Conservation (phyloP, 495 filamentous ascomycete genomes). For the Talaromyces thailandensis region DNA sequence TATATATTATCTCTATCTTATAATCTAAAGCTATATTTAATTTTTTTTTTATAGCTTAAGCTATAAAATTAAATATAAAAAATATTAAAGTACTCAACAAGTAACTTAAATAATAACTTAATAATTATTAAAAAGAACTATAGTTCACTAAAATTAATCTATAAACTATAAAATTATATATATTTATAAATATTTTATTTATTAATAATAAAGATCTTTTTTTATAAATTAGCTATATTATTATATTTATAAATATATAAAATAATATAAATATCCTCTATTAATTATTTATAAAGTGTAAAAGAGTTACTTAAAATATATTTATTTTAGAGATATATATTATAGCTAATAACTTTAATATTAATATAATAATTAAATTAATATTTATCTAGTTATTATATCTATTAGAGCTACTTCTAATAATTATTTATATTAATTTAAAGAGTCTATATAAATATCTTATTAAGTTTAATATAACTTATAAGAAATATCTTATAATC, state of each 20-base stretch:
- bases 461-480: too few relatives aligned
- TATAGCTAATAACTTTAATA: slow-evolving; percentile 4
- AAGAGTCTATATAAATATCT: too few relatives aligned
- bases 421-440: too few relatives aligned
- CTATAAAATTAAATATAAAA: background rate
- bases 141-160: background rate
- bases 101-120: background rate
- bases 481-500: too few relatives aligned
- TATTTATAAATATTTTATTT: slow-evolving; percentile 11
- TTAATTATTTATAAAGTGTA: slow-evolving; percentile 11
- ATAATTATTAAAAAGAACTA: background rate
- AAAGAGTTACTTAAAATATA: slow-evolving; percentile 10
- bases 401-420: too few relatives aligned
- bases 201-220: slow-evolving; percentile 10
- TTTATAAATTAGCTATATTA: slow-evolving; percentile 11
- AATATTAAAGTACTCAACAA: slow-evolving; percentile 2
- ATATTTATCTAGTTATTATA: too few relatives aligned
- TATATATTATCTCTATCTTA: background rate
- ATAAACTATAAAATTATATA: background rate
- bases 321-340: background rate
- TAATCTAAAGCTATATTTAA: background rate
- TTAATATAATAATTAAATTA: background rate
- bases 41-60: background rate
- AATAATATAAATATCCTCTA: slow-evolving; percentile 9
- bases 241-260: slow-evolving; percentile 6